A percentile compares a stretch with the other conserved stretches of the same genome.
These are phyloP conservation scores for Crithidia expoeki DNA, from an alignment of 208 protist species.

Conservation along the genomic window DNA sequence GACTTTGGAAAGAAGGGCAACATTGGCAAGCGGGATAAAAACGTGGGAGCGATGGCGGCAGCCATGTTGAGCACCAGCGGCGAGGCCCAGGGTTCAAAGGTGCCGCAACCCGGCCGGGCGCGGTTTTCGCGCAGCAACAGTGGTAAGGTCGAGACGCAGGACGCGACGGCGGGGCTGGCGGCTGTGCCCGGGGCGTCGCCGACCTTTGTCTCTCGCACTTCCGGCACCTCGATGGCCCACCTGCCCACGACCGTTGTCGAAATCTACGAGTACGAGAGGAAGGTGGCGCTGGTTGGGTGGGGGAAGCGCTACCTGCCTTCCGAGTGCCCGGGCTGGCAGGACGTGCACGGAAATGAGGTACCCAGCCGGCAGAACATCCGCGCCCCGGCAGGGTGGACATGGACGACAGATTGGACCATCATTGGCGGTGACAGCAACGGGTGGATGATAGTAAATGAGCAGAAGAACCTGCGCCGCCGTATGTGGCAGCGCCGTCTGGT, in stretches of 20 bases:
- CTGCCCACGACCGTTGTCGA: conserved; percentile 39
- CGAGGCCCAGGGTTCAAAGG: conserved; percentile 9
- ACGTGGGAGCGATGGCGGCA: neutral
- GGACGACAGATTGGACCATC: conserved; percentile 56
- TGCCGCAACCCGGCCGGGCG: conserved; percentile 14
- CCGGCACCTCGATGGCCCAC: conserved; percentile 15
- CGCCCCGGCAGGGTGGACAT: conserved; percentile 59
- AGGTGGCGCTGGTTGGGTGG: conserved; percentile 61
- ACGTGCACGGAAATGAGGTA: conserved; percentile 49
- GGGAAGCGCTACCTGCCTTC: conserved; percentile 46
- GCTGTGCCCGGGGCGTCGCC: conserved; percentile 23
- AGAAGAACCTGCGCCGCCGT: conserved; percentile 60
- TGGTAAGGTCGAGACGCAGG: conserved; percentile 19
- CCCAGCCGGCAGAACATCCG: conserved; percentile 40
- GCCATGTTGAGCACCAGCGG: conserved; percentile 2
- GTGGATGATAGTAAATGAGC: conserved; percentile 33
- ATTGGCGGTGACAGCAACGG: conserved; percentile 37
- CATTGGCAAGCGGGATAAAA: conserved; percentile 3
- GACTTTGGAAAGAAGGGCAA: neutral
- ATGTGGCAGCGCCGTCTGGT: conserved; percentile 58
- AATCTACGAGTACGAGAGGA: conserved; percentile 75
- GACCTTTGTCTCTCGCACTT: conserved; percentile 22
- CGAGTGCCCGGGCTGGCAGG: conserved; percentile 63
- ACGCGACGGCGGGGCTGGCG: conserved; percentile 10
- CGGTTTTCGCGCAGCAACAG: conserved; percentile 23